phyloP scores from a whole-genome alignment of 2,329 filamentous ascomycete genomes.

The Ustulina deusta region DNA sequence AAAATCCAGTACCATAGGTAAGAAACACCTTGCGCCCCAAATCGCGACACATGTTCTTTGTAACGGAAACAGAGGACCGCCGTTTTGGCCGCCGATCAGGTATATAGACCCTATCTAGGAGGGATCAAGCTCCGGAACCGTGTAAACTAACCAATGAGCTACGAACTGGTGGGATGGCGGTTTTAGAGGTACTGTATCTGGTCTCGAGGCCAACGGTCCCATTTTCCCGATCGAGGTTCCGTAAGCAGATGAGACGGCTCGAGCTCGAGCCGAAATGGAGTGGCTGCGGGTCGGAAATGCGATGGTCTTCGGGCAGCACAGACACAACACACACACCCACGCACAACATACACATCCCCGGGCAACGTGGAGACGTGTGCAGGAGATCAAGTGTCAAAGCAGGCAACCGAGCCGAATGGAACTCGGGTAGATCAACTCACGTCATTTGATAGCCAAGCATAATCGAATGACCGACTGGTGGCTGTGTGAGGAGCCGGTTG shows the following conservation, averaged over 20 bases:
- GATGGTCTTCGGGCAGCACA: constrained; percentile 25
- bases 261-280: constrained; percentile 25
- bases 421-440: constrained; percentile 21
- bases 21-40: constrained; percentile 22
- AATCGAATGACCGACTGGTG: constrained; percentile 17
- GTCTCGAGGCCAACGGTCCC: constrained; percentile 2
- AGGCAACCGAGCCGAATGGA: constrained; percentile 2
- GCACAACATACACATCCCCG: background rate
- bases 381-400: constrained; percentile 11
- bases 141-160: constrained; percentile 20
- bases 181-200: background rate
- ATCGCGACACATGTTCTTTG: background rate
- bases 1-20: background rate
- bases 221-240: constrained; percentile 19
- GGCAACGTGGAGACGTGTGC: constrained; percentile 15
- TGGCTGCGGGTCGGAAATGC: constrained; percentile 22
- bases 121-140: constrained; percentile 6
- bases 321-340: background rate
- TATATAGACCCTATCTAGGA: background rate
- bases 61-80: constrained; percentile 8
- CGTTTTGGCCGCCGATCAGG: constrained; percentile 10
- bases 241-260: constrained; percentile 20
- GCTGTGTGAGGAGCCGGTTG: constrained; percentile 26
- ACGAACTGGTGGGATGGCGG: constrained; percentile 17
- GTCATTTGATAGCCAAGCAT: constrained; percentile 1